A percentile compares a stretch with the other conserved stretches of the same genome.
These are phyloP conservation scores for Solanum pennellii DNA, from an alignment of 257 asterid species.

Conservation along the genomic window DNA sequence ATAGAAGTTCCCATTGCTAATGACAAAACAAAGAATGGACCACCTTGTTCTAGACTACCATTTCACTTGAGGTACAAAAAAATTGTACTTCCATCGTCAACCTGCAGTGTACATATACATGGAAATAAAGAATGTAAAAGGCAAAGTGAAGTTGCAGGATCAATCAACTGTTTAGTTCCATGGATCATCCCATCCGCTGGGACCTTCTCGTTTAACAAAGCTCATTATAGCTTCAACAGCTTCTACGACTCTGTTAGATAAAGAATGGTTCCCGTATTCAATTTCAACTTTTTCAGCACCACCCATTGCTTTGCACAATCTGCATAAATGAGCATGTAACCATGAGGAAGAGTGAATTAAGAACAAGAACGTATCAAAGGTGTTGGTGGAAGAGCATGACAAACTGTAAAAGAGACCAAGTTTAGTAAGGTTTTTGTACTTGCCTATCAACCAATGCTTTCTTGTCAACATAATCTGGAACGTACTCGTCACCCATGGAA, in stretches of 20 bases:
- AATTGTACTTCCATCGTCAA: background rate
- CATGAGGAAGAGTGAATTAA: background rate
- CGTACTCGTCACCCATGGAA: slow-evolving; percentile 84
- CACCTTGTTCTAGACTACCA: background rate
- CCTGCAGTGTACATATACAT: background rate
- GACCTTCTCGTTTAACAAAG: slow-evolving; percentile 69
- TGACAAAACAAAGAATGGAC: background rate
- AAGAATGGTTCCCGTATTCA: slow-evolving; percentile 60
- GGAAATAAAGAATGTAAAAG: background rate
- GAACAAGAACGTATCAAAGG: background rate
- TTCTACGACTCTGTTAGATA: slow-evolving; percentile 63
- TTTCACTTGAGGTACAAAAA: background rate
- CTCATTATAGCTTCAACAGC: slow-evolving; percentile 55
- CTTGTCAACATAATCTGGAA: slow-evolving; percentile 93
- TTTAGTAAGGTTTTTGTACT: slow-evolving; percentile 10
- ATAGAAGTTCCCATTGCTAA: background rate
- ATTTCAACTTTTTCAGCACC: slow-evolving; percentile 75
- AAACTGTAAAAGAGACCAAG: background rate
- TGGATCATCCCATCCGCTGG: slow-evolving; percentile 84
- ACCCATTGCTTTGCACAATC: slow-evolving; percentile 79
- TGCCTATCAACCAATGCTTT: slow-evolving; percentile 73
- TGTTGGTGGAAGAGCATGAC: background rate
- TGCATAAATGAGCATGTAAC: slow-evolving; percentile 6
- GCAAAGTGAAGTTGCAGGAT: background rate
- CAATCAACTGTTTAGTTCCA: slow-evolving; percentile 38